Evolutionary conservation across 2,329 filamentous ascomycete genomes (phyloP).

Genomic region (Verticillium longisporum): DNA sequence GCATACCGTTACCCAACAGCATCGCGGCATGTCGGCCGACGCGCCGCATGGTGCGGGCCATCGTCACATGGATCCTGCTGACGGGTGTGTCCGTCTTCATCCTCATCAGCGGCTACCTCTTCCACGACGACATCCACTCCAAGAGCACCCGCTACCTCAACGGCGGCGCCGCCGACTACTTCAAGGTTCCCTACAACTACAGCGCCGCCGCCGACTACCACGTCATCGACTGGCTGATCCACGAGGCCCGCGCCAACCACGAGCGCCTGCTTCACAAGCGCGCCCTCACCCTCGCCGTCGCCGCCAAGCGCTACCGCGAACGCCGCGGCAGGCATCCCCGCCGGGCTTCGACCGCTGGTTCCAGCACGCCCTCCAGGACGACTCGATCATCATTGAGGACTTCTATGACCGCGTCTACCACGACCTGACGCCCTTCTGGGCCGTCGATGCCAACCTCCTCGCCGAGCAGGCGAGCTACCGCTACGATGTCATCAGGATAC

Average conservation of each 20-base stretch:
- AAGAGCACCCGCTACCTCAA: slow-evolving; percentile 7
- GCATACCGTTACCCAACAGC: neutral
- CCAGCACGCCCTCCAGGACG: slow-evolving; percentile 40
- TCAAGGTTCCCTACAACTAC: slow-evolving; percentile 10
- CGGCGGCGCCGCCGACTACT: slow-evolving; percentile 10
- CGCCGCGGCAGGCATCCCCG: slow-evolving; percentile 52
- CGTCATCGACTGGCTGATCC: slow-evolving; percentile 44
- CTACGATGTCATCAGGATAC: slow-evolving; percentile 40
- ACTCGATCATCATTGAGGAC: slow-evolving; percentile 53
- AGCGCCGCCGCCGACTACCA: slow-evolving; percentile 25
- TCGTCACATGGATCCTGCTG: neutral
- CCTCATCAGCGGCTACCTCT: slow-evolving; percentile 10
- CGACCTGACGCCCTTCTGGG: slow-evolving; percentile 57
- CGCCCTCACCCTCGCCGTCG: slow-evolving; percentile 40
- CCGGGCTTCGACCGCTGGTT: slow-evolving; percentile 59
- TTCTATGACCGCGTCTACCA: slow-evolving; percentile 61
- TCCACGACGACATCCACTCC: slow-evolving; percentile 9
- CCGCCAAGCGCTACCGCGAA: slow-evolving; percentile 48
- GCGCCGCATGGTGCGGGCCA: neutral
- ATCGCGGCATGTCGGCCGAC: neutral
- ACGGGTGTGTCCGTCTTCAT: slow-evolving; percentile 1
- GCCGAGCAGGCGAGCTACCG: slow-evolving; percentile 36
- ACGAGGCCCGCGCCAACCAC: slow-evolving; percentile 35
- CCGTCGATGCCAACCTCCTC: slow-evolving; percentile 37
- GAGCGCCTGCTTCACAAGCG: slow-evolving; percentile 32